phyloP scores from a whole-genome alignment of 495 filamentous ascomycete genomes.

The Oidiodendron maius region DNA sequence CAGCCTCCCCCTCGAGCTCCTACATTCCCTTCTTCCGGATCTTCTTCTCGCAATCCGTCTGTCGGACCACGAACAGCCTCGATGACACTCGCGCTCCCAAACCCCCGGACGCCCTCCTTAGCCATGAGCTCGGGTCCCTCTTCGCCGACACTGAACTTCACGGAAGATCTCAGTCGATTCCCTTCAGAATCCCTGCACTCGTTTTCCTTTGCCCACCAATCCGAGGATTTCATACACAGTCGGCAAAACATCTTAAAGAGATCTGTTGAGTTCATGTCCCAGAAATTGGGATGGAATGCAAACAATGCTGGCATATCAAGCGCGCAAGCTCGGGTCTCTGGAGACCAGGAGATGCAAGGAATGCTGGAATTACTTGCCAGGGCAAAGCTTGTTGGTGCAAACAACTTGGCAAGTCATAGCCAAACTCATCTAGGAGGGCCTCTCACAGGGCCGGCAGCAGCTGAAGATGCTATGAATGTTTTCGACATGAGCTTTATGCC shows the following conservation, averaged over 20 bases:
- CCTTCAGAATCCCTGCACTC: constrained; percentile 95
- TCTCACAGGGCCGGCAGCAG: constrained; percentile 67
- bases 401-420: constrained; percentile 34
- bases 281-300: constrained; percentile 78
- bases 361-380: constrained; percentile 84
- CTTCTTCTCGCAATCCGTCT: constrained; percentile 57
- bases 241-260: constrained; percentile 90
- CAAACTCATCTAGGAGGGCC: constrained; percentile 47
- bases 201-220: constrained; percentile 96
- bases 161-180: constrained; percentile 87
- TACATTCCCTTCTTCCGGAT: constrained; percentile 51
- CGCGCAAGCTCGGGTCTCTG: constrained; percentile 74
- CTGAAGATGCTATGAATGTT: constrained; percentile 60
- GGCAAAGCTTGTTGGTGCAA: constrained; percentile 63
- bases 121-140: constrained; percentile 40
- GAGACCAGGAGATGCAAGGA: constrained; percentile 80
- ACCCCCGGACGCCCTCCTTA: constrained; percentile 24
- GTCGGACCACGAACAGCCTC: constrained; percentile 58
- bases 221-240: constrained; percentile 82
- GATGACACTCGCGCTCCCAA: constrained; percentile 45
- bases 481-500: constrained; percentile 73
- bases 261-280: constrained; percentile 96
- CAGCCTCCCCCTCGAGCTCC: constrained; percentile 59
- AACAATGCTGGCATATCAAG: constrained; percentile 57
- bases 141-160: constrained; percentile 61